A percentile compares a stretch with the other conserved stretches of the same genome.
Conservation (phyloP, 2,329 filamentous ascomycete species). For the Paracoccidioides brasiliensis region DNA sequence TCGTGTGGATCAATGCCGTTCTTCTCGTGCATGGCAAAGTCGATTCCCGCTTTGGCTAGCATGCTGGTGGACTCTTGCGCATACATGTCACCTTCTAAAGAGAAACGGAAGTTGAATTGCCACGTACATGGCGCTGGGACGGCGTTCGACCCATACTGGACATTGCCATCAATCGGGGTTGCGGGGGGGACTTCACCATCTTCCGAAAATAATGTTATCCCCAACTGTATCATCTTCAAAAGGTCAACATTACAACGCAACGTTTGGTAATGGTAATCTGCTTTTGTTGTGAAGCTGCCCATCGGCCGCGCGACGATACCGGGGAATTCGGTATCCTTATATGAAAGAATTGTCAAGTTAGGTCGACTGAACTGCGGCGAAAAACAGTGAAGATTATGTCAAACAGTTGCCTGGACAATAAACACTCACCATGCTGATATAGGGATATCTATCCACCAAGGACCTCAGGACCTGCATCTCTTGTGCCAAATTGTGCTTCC, state of each 20-base stretch:
- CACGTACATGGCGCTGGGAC: conserved; percentile 71
- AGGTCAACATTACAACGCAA: conserved; percentile 94
- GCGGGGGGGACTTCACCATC: conserved; percentile 77
- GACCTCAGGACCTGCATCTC: conserved; percentile 78
- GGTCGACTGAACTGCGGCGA: conserved; percentile 7
- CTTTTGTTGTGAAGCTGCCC: conserved; percentile 85
- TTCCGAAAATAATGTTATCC: conserved; percentile 82
- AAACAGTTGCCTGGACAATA: background rate
- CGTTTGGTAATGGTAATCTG: conserved; percentile 97
- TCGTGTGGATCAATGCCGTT: conserved; percentile 83
- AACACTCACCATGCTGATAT: conserved; percentile 82
- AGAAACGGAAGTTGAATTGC: conserved; percentile 99
- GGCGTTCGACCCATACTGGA: conserved; percentile 40
- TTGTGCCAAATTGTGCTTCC: conserved; percentile 79
- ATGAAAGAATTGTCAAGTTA: conserved; percentile 5
- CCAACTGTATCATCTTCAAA: conserved; percentile 93
- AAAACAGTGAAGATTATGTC: conserved; percentile 7
- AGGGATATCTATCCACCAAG: conserved; percentile 80
- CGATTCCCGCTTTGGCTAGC: conserved; percentile 79
- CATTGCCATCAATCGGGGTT: conserved; percentile 43
- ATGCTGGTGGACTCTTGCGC: conserved; percentile 90
- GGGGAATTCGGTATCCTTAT: conserved; percentile 92
- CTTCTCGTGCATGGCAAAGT: conserved; percentile 70
- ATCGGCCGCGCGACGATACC: conserved; percentile 92
- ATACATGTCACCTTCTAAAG: conserved; percentile 92